Base-by-base conservation (phyloP, 2,329 filamentous ascomycete species). In the Xylaria sp. region DNA sequence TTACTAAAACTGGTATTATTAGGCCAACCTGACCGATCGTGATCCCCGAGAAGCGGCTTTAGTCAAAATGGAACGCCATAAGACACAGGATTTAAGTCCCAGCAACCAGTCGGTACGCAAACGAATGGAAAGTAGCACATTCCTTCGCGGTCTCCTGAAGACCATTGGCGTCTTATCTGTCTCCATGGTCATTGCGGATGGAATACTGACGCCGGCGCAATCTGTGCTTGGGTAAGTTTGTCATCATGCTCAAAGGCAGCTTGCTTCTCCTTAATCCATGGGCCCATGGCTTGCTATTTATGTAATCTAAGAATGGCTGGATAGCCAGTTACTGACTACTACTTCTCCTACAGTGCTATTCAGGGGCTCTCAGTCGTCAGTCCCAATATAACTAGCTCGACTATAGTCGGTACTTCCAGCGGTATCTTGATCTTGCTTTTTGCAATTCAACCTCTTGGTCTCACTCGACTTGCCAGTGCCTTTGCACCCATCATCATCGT, bases 401-500 rank as follows among this genome's bases (percentile, higher is more conserved):
- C 87, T 2, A 86, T 92, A 25, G 84, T 91, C 13, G 90, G 90
- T 10, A 84, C 87, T 0, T 86, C 87, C 0, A 91, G 90, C 70
- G 87, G 84, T 4, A 91, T 92, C 58, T 80, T 92, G 1, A 81
- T 92, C 1, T 58, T 89, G 0, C 82, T 92, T 0, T 92, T 92
- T 72, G 69, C 84, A 3, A 78, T 91, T 18, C 90, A 92, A 72
- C 90, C 90, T 0, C 81, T 92, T 5, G 90, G 90, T 1, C 89
- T 88, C 0, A 81, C 85, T 2, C 88, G 85, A 73, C 82, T 92
- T 20, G 89, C 88, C 0, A 83, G 80, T 13, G 77, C 81, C 0
- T 92, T 92, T 72, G 90, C 90, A 0, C 90, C 90, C 0, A 86
- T 92, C 15, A 86, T 92, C 71, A 82, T 91, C 70, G 66, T 91